phyloP scores from a whole-genome alignment of 805 yeast genomes.

The Saccharomyces jurei region DNA sequence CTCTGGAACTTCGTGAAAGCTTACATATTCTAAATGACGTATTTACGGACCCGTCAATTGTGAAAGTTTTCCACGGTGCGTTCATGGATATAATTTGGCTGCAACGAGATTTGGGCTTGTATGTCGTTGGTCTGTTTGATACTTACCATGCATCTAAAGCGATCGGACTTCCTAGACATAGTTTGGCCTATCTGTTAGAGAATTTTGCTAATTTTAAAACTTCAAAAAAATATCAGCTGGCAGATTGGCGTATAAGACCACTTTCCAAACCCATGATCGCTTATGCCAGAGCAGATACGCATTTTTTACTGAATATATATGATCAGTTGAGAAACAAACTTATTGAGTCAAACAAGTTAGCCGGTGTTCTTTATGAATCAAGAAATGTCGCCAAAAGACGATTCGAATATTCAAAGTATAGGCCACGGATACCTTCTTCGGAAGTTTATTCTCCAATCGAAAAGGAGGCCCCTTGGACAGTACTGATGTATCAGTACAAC shows the following conservation, averaged over 20 bases:
- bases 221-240: conserved; percentile 87
- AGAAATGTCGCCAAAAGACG: conserved; percentile 72
- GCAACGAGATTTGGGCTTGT: conserved; percentile 89
- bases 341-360: conserved; percentile 41
- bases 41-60: conserved; percentile 70
- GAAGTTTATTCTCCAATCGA: conserved; percentile 44
- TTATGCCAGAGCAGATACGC: conserved; percentile 94
- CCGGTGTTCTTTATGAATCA: conserved; percentile 64
- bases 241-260: conserved; percentile 95
- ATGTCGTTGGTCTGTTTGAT: conserved; percentile 83
- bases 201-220: conserved; percentile 75
- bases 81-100: conserved; percentile 95
- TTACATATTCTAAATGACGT: conserved; percentile 58
- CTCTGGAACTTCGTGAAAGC: conserved; percentile 69
- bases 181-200: conserved; percentile 79
- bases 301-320: conserved; percentile 73
- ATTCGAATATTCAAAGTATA: conserved; percentile 71
- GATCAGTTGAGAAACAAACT: conserved; percentile 63
- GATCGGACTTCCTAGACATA: conserved; percentile 71
- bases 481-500: conserved; percentile 55
- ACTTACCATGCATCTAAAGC: conserved; percentile 83
- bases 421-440: conserved; percentile 31
- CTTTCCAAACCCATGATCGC: conserved; percentile 63
- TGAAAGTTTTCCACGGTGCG: conserved; percentile 94
- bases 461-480: conserved; percentile 58